Percentiles rank a stretch among this genome's conserved stretches.
Conservation (phyloP, 2,329 filamentous ascomycete species). For the Ascochyta koolunga region DNA sequence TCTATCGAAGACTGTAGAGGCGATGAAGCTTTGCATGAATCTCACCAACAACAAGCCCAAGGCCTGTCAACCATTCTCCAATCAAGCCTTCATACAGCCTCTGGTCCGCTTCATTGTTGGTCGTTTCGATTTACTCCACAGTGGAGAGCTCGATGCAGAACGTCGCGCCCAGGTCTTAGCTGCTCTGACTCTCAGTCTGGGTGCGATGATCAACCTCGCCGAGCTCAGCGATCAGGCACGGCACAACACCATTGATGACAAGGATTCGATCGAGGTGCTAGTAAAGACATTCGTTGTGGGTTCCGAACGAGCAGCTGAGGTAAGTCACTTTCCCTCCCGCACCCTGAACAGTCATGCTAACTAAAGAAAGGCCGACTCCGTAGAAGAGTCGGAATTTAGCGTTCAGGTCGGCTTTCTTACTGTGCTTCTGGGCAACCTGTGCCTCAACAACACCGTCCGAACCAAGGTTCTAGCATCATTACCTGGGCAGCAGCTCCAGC, state of each 20-base stretch:
- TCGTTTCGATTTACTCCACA: constrained; percentile 32
- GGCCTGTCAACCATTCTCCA: constrained; percentile 72
- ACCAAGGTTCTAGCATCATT: constrained; percentile 51
- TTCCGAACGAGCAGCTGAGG: constrained; percentile 69
- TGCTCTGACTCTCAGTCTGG: constrained; percentile 76
- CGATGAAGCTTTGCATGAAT: constrained; percentile 78
- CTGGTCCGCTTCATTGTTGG: constrained; percentile 40
- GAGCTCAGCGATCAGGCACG: constrained; percentile 72
- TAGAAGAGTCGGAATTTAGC: constrained; percentile 75
- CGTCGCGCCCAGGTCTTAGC: constrained; percentile 65
- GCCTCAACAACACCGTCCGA: constrained; percentile 60
- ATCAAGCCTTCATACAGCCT: constrained; percentile 55
- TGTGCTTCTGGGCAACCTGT: constrained; percentile 82
- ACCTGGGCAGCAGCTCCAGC: constrained; percentile 54
- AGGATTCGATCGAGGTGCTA: constrained; percentile 63
- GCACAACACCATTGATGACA: constrained; percentile 36
- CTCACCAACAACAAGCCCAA: constrained; percentile 79
- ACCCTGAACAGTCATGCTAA: background rate
- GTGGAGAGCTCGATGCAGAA: constrained; percentile 51
- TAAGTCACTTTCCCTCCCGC: constrained; percentile 51
- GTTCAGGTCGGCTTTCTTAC: constrained; percentile 87
- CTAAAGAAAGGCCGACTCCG: constrained; percentile 54
- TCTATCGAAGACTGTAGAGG: constrained; percentile 47
- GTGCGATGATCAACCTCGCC: constrained; percentile 84
- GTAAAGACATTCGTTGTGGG: constrained; percentile 71